Base-by-base conservation (phyloP, 2,329 filamentous ascomycete species). In the Microthyrium microscopicum region DNA sequence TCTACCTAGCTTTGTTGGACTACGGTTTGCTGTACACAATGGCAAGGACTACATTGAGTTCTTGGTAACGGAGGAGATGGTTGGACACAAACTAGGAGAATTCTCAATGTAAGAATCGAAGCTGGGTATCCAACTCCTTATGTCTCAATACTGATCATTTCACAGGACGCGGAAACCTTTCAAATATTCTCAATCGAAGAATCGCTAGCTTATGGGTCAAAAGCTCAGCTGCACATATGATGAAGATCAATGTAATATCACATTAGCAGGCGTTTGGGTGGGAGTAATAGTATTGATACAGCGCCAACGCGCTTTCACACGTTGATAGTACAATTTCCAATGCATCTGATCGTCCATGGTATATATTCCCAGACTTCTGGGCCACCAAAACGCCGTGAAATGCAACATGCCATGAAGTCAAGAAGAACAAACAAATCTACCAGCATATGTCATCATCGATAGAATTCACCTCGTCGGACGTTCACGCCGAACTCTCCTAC, bases 401-500 rank as follows among this genome's bases (percentile, higher is more conserved):
- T 25, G 22, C 22, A 25, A 25, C 9, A 25, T 25, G 22, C 9
- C 9, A 25, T n/a, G n/a, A 13, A 25, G 13, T 12, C 22, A 9
- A 9, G 9, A 9, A 25, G 11, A 32, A 7, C 15, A 8, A 32
- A 11, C 29, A 8, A 16, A 27, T 11, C 7, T 11, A 26, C 8
- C 12, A 8, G 7, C 29, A 18, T 13, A 17, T 17, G 21, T 19
- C 24, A 4, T 62, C 53, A 94, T 47, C 85, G 70, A 55, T 98
- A 98, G 52, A 95, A 98, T 60, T 98, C 89, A 50, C 87, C 85
- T 42, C 89, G 70, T 71, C 93, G 95, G 34, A 95, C 80, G 52
- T 93, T 98, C 33, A 98, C 84, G 1, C 89, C 89, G 52, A 95
- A 98, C 63, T 98, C 89, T 20, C 81, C 81, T 20, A 95, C 87